Evolutionary conservation across 2,329 filamentous ascomycete species (phyloP), one percentile per base, ranked within the genome.

Genomic region (Monosporascus sp.): DNA sequence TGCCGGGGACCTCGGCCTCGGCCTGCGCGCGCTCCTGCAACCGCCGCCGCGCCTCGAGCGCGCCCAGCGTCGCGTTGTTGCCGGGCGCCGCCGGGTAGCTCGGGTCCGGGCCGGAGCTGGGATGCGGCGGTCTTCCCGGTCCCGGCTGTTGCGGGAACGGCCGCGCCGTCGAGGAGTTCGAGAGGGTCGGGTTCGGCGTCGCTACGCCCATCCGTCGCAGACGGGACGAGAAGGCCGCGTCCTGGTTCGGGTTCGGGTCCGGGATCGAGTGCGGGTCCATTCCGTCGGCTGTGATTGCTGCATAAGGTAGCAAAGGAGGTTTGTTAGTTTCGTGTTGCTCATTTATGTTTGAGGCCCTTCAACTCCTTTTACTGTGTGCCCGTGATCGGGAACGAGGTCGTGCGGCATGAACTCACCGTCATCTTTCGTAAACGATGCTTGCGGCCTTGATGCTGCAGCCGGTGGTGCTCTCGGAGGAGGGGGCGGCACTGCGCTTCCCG

Each of bases 131-230:
- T 36, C 51, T 20, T n/a, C 48, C 46, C 53, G 49, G 42, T 14
- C 61, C 49, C 47, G 53, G 46, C 36, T 57, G 48, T 34, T 34
- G 39, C 15, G 53, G 52, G 48, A 51, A 39, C 0, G 57, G 48
- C 38, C 53, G 46, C 9, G 72, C 77, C 2, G 69, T 78, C 7
- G 79, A 82, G 2, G 78, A 80, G 24, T 75, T 70, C 6, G 79
- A 82, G 47, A 72, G 76, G 5, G 76, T 80, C 31, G 80, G 79
- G 57, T 77, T 79, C 5, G 80, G 79, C 47, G 78, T 72, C 8
- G 73, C 79, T 31, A 81, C 69, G 61, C 80, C 80, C 74, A 83
- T 81, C 56, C 78, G 68, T 25, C 72, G 72, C 5, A 83, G 72
- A 17, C 80, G 78, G 48, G 68, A 68, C 8, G 79, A 75, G 65